Evolutionary conservation across 306 rosid genomes (phyloP).

Genomic region (Psophocarpus tetragonolobus): DNA sequence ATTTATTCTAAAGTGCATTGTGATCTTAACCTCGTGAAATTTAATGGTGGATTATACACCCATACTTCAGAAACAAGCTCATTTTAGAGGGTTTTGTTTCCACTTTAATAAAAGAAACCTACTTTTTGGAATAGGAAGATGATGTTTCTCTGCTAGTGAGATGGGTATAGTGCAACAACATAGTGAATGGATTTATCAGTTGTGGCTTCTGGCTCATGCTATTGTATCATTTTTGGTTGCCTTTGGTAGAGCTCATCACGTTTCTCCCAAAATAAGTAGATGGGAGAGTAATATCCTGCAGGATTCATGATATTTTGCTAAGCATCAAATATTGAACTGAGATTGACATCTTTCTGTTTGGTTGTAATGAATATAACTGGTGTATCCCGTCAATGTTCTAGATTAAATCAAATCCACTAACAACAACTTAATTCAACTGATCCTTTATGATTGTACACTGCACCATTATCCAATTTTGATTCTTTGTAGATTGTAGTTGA

Average conservation of each 20-base stretch:
- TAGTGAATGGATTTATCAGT: background rate
- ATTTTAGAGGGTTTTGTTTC: background rate
- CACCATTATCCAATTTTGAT: background rate
- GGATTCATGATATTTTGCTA: background rate
- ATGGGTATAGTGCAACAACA: background rate
- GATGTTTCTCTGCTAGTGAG: constrained; percentile 10
- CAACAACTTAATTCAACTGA: background rate
- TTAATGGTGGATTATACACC: background rate
- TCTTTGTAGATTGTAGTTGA: too few species aligned
- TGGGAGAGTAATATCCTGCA: background rate
- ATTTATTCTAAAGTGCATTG: background rate
- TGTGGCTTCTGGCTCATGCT: background rate
- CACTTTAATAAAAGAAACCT: background rate
- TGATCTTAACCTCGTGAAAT: background rate
- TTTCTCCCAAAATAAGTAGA: background rate
- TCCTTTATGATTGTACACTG: background rate
- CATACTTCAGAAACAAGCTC: background rate
- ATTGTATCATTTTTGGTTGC: background rate
- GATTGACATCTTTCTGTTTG: constrained; percentile 1
- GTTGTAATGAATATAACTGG: background rate
- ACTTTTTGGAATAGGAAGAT: background rate
- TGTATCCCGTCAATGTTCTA: background rate
- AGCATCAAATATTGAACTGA: background rate
- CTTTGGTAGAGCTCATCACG: background rate
- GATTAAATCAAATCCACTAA: constrained; percentile 4